Percentiles rank a stretch among this genome's conserved stretches.
Evolutionary conservation across 345 rosid species (phyloP).

Genomic region (Erodium maritimum): DNA sequence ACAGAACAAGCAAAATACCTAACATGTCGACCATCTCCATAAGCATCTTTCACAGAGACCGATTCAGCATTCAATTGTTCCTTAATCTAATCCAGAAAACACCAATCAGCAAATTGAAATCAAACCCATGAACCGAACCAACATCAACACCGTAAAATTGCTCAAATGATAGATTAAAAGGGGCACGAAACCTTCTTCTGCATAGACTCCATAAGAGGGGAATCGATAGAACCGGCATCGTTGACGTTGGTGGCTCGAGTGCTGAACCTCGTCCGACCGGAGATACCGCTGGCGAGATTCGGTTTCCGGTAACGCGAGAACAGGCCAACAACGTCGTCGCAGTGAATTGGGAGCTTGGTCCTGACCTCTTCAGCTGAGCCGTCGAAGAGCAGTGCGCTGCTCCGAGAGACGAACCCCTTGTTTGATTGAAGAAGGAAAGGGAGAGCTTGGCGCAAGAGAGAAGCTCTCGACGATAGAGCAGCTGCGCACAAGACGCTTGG

Average conservation of each 20-base stretch:
- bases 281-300: background rate
- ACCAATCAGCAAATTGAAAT: background rate
- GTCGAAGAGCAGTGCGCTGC: background rate
- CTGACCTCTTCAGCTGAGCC: background rate
- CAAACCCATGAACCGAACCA: background rate
- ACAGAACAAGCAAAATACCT: slow-evolving; percentile 24
- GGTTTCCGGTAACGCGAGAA: background rate
- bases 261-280: slow-evolving; percentile 21
- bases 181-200: slow-evolving; percentile 50
- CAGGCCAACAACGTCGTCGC: background rate
- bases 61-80: slow-evolving; percentile 70
- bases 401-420: no score
- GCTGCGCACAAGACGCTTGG: background rate
- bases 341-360: background rate
- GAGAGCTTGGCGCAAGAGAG: background rate
- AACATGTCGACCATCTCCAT: slow-evolving; percentile 97
- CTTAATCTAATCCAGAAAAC: slow-evolving; percentile 42
- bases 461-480: background rate
- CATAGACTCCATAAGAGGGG: slow-evolving; percentile 85
- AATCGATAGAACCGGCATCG: slow-evolving; percentile 77
- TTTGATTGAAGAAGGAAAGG: background rate
- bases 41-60: slow-evolving; percentile 69
- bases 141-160: background rate
- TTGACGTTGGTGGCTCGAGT: slow-evolving; percentile 53
- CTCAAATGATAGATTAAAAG: background rate